Evolutionary conservation across 2,329 filamentous ascomycete genomes (phyloP).

Genomic region (Colletotrichum sp.): DNA sequence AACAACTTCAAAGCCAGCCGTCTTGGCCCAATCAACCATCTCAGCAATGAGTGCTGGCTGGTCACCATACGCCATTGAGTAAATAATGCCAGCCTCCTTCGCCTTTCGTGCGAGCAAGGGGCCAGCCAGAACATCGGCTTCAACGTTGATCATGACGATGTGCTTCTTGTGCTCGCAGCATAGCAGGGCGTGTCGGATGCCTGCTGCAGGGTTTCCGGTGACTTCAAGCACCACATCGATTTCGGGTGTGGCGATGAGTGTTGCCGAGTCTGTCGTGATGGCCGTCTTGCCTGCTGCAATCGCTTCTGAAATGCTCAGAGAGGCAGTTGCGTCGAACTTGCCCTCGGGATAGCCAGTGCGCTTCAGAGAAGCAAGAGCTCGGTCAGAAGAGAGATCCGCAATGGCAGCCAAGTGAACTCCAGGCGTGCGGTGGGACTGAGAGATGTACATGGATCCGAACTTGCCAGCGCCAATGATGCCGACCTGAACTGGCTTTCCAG

Average conservation of each 20-base stretch:
- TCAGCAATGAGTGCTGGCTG: constrained; percentile 49
- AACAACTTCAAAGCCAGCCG: constrained; percentile 47
- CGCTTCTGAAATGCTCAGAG: constrained; percentile 41
- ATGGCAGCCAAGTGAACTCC: constrained; percentile 48
- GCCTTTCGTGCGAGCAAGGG: constrained; percentile 45
- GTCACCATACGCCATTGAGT: constrained; percentile 52
- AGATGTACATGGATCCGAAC: constrained; percentile 53
- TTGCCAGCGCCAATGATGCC: constrained; percentile 52
- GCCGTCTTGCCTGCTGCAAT: neutral
- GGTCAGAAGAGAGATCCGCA: constrained; percentile 45
- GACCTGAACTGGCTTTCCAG: constrained; percentile 43
- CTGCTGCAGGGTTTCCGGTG: neutral
- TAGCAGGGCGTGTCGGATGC: constrained; percentile 37
- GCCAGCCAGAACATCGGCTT: constrained; percentile 48
- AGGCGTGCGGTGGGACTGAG: constrained; percentile 45
- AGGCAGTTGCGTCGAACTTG: constrained; percentile 40
- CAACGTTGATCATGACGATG: constrained; percentile 53
- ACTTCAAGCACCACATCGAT: neutral
- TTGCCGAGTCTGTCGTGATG: neutral
- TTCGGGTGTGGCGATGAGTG: neutral
- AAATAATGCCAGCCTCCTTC: constrained; percentile 49
- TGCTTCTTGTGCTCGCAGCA: constrained; percentile 53
- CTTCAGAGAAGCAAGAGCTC: constrained; percentile 43
- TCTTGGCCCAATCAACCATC: constrained; percentile 47
- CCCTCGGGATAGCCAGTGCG: constrained; percentile 43